Base-by-base conservation (phyloP, 2,329 filamentous ascomycete species). In the Epicoccum sorghinum region DNA sequence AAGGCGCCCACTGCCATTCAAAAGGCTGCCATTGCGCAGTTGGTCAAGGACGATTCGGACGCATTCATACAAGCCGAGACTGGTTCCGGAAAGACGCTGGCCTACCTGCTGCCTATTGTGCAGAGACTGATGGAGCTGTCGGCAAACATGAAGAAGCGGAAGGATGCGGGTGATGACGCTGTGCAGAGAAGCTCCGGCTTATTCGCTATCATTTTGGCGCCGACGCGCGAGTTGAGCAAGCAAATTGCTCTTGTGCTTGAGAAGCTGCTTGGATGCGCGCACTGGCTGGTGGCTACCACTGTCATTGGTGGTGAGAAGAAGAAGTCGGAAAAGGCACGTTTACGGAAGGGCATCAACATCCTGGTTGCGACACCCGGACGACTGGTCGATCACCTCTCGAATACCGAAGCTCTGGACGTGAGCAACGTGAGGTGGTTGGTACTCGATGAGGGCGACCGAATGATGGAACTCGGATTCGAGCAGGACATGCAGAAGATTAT, bases 391-490 rank as follows among this genome's bases (percentile, higher is more conserved):
- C 95, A 99, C 75, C 78, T 99, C 42, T 89, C 96, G 64, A 91
- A 97, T 70, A 99, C 95, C 0, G 87, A 96, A 74, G 91, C 88
- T 0, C 80, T 99, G 47, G 90, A 95, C 60, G 86, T 98, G 36
- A 90, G 89, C 66, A 93, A 89, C 22, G 93, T 97, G 4, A 83
- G 93, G 55, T 99, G 95, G 95, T 79, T 99, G 23, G 88, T 99
- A 2, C 82, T 99, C 5, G 95, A 99, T 67, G 95, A 99, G 76
- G 95, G 95, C 27, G 95, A 99, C 80, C 85, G 95, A n/a, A 80
- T 99, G 71, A 97, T 99, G 93, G 95, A 99, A 70, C 83, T 98
- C 68, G 95, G 95, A 0, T 99, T 99, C 64, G 95, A 98, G 75
- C 88, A 97, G 48, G 93, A 98, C 68, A 85, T 99, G 55, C 89